Conservation (phyloP, 306 rosid species). For the Parietaria judaica region DNA sequence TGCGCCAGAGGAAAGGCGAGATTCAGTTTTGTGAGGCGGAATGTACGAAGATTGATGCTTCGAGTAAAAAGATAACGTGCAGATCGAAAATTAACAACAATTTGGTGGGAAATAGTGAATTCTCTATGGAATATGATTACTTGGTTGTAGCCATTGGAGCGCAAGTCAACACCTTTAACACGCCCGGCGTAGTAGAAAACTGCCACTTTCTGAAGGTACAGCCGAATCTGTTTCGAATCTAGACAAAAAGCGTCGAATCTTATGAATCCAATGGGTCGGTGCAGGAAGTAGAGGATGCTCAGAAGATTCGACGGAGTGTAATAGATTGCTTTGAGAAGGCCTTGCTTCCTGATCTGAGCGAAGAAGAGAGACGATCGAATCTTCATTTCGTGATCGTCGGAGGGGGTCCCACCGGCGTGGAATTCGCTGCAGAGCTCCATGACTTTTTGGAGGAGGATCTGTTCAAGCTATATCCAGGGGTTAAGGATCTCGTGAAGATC, state of each 20-base stretch:
- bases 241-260: conserved; percentile 4
- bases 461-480: conserved; percentile 56
- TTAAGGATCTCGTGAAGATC: conserved; percentile 70
- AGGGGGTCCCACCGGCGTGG: conserved; percentile 98
- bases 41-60: conserved; percentile 75
- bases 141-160: conserved; percentile 80
- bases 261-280: conserved; percentile 14
- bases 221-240: background rate
- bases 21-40: conserved; percentile 78
- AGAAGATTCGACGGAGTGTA: conserved; percentile 65
- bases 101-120: conserved; percentile 54
- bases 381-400: conserved; percentile 97
- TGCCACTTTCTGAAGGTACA: conserved; percentile 89
- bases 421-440: conserved; percentile 96
- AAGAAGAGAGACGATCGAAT: conserved; percentile 62
- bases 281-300: conserved; percentile 93
- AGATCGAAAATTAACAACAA: conserved; percentile 39
- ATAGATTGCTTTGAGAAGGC: conserved; percentile 94
- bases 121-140: conserved; percentile 77
- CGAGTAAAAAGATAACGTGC: conserved; percentile 56
- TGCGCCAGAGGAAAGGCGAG: conserved; percentile 64
- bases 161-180: conserved; percentile 83
- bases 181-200: conserved; percentile 84
- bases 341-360: conserved; percentile 65
- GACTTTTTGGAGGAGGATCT: conserved; percentile 78